Percentiles rank a stretch among this genome's conserved stretches.
phyloP scores from a whole-genome alignment of 2,329 filamentous ascomycete genomes.

The Purpureocillium lavendulum region DNA sequence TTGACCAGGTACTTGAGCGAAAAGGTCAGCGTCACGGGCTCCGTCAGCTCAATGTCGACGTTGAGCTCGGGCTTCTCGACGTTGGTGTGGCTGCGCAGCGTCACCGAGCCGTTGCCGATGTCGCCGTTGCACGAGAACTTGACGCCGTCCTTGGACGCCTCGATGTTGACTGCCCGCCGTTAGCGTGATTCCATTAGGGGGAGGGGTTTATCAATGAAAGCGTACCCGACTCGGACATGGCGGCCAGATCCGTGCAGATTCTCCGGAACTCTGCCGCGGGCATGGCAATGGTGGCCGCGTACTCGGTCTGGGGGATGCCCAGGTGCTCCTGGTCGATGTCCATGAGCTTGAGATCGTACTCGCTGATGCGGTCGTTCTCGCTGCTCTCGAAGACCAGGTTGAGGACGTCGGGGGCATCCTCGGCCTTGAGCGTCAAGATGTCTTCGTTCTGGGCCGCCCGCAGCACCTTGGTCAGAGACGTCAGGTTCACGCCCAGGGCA shows the following conservation, averaged over 20 bases:
- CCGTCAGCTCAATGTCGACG: conserved; percentile 81
- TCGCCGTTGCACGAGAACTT: conserved; percentile 92
- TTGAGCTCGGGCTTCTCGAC: conserved; percentile 82
- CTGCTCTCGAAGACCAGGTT: conserved; percentile 93
- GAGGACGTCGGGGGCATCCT: conserved; percentile 90
- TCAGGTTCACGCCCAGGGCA: conserved; percentile 92
- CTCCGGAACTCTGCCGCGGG: conserved; percentile 84
- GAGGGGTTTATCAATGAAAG: neutral
- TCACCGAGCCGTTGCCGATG: conserved; percentile 92
- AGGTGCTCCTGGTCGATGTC: conserved; percentile 99
- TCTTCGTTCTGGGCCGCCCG: conserved; percentile 92
- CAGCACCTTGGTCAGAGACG: conserved; percentile 93
- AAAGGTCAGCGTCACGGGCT: conserved; percentile 92
- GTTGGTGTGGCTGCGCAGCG: conserved; percentile 78
- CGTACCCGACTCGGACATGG: conserved; percentile 91
- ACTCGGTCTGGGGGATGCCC: conserved; percentile 98
- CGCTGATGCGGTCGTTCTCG: conserved; percentile 83
- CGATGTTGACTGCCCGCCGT: conserved; percentile 66
- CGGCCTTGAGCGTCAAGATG: conserved; percentile 91
- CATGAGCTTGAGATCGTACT: conserved; percentile 99
- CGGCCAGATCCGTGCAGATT: conserved; percentile 86
- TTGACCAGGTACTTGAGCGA: conserved; percentile 99
- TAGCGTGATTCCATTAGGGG: neutral
- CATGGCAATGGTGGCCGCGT: conserved; percentile 85
- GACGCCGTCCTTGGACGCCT: conserved; percentile 93